These are phyloP conservation scores for Talaromyces trachyspermus DNA, from an alignment of 495 filamentous ascomycete species.

Conservation along the genomic window DNA sequence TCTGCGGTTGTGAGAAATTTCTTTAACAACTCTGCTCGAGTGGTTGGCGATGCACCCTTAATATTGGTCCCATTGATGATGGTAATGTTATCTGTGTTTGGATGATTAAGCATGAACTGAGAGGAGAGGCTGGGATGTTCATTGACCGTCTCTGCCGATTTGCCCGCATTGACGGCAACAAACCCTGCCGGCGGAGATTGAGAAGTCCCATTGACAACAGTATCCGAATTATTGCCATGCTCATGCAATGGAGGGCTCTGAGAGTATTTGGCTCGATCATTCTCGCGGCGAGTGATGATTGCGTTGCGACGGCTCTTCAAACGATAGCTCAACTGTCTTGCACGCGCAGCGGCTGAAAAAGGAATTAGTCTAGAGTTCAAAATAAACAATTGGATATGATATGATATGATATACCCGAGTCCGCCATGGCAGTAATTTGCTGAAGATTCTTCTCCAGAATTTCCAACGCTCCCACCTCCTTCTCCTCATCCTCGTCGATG, in stretches of 20 bases:
- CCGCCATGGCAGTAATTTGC: constrained; percentile 68
- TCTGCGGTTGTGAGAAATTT: constrained; percentile 53
- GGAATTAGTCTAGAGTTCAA: constrained; percentile 12
- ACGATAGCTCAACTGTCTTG: constrained; percentile 75
- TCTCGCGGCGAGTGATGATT: constrained; percentile 54
- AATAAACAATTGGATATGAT: background rate
- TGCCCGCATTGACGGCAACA: constrained; percentile 48
- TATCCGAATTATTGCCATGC: constrained; percentile 16
- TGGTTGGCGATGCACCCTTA: constrained; percentile 46
- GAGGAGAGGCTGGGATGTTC: constrained; percentile 29
- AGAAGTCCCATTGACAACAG: constrained; percentile 24
- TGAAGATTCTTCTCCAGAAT: constrained; percentile 71
- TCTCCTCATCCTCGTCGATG: constrained; percentile 77
- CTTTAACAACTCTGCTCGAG: constrained; percentile 45
- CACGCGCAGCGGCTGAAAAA: constrained; percentile 61
- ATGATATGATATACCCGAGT: constrained; percentile 54
- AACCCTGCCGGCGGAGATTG: constrained; percentile 47
- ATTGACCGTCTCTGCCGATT: constrained; percentile 19
- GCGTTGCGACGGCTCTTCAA: constrained; percentile 67
- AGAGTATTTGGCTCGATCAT: constrained; percentile 33
- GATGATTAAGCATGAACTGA: constrained; percentile 36
- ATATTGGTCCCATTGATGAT: constrained; percentile 44
- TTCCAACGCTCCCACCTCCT: constrained; percentile 74
- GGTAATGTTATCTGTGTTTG: constrained; percentile 39
- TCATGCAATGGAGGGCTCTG: constrained; percentile 25